These are phyloP conservation scores for Sicyos baderoa DNA, from an alignment of 306 rosid genomes.

Conservation along the genomic window DNA sequence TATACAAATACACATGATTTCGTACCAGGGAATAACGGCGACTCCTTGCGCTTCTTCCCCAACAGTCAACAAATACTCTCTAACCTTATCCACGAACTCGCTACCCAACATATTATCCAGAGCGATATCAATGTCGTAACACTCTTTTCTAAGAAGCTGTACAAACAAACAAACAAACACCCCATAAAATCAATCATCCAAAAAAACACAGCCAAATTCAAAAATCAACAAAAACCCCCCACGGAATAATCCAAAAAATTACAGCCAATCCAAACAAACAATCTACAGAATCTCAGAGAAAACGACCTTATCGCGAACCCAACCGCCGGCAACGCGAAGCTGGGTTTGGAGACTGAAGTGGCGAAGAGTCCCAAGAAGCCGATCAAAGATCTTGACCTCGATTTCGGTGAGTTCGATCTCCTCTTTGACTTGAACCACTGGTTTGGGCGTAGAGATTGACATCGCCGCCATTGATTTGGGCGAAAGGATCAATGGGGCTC, in stretches of 20 bases:
- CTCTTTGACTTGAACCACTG: slow-evolving; percentile 37
- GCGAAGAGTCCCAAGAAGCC: slow-evolving; percentile 58
- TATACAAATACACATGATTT: not conserved
- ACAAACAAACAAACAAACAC: too few relatives aligned
- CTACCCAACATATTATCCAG: slow-evolving; percentile 81
- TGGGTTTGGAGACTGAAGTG: slow-evolving; percentile 52
- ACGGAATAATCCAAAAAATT: not conserved
- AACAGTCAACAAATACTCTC: slow-evolving; percentile 50
- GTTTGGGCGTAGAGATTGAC: slow-evolving; percentile 13
- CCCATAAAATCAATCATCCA: not conserved
- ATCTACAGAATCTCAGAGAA: not conserved
- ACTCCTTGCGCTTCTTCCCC: slow-evolving; percentile 86
- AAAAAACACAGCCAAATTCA: not conserved
- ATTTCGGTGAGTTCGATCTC: slow-evolving; percentile 43
- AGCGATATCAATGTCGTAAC: slow-evolving; percentile 90
- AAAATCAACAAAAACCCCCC: not conserved
- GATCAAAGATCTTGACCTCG: slow-evolving; percentile 58
- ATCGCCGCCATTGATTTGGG: slow-evolving; percentile 27
- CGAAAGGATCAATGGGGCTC: slow-evolving; percentile 25
- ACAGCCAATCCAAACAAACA: not conserved
- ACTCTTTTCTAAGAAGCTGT: slow-evolving; percentile 81
- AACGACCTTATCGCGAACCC: slow-evolving; percentile 87
- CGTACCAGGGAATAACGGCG: slow-evolving; percentile 69
- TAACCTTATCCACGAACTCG: slow-evolving; percentile 70
- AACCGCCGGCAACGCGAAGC: slow-evolving; percentile 98